Base-by-base conservation (phyloP, 225 moss, liverwort and hornwort species). In the Bryum argenteum region DNA sequence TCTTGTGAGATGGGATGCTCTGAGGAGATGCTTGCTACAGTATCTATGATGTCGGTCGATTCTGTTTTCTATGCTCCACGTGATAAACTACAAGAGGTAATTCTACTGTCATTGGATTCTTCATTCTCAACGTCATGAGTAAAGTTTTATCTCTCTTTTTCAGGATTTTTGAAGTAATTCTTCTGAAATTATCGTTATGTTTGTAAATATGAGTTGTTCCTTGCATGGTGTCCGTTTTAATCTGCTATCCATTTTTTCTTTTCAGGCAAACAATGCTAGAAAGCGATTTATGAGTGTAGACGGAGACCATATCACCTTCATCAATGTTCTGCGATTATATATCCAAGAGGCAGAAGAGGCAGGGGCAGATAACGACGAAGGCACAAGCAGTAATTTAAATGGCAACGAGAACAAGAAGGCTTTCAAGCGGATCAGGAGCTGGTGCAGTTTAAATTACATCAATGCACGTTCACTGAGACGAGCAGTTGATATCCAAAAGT, bases 11-110 rank as follows among this genome's bases (percentile, higher is more conserved):
- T 92, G 76, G 85, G 85, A 43, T 98, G 98, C 82, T 89, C 91
- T n/a, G 92, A 92, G 73, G 98, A 98, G 80, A 98, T 98, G 94
- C 82, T 98, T 75, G 94, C 89, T 45, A 87, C 91, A 54, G 91
- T 98, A 42, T 88, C 94, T 53, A 93, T 98, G 92, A 84, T 98
- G 57, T 98, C 98, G 41, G 94, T 92, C 24, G 98, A 98, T 75
- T 94, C 92, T 14, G 85, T 98, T 15, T 93, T 98, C 77, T 92
- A 85, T 61, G 89, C 89, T 24, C 98, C 98, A 10, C 88, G 92
- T 22, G 92, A 94, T 71, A 98, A 94, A 84, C 72, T 93, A 45
- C 91, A 92, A 66, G 94, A 98, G 98, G 98, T 98, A 89, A 58
- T 39, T 24, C 13, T 33, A 9, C 38, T 50, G 10, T 59, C 24